Evolutionary conservation across 306 rosid genomes (phyloP).

Genomic region (Vigna hirtella): DNA sequence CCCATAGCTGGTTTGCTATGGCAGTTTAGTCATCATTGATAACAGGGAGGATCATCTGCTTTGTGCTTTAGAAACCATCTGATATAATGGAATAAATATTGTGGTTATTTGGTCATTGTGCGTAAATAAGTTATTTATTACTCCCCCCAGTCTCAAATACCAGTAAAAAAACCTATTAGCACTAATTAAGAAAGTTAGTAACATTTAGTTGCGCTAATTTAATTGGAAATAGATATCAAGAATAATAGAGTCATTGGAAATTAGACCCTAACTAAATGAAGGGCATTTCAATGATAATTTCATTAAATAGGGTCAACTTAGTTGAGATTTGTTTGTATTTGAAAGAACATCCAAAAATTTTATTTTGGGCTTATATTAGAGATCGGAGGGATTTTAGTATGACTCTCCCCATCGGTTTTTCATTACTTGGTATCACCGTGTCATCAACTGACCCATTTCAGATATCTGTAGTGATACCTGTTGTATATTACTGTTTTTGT

Average conservation of each 20-base stretch:
- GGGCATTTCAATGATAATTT: too few species aligned
- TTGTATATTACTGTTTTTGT: conserved; percentile 4
- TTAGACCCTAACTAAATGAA: too few species aligned
- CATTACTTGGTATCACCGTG: not conserved
- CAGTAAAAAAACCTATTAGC: too few species aligned
- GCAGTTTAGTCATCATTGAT: conserved; percentile 19
- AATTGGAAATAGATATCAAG: too few species aligned
- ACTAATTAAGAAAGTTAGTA: too few species aligned
- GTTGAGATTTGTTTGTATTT: not conserved
- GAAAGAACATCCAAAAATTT: not conserved
- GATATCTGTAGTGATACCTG: conserved; percentile 3
- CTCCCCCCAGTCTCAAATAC: too few species aligned
- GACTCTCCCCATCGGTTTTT: not conserved
- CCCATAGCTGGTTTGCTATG: not conserved
- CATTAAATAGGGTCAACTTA: too few species aligned
- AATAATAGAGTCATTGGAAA: too few species aligned
- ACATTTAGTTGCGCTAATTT: too few species aligned
- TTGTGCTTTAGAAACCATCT: not conserved
- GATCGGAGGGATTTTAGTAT: not conserved
- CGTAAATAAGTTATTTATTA: not conserved
- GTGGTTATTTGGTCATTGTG: not conserved
- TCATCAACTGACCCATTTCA: conserved; percentile 20
- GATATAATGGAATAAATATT: not conserved
- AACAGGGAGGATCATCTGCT: not conserved
- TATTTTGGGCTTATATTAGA: not conserved